Base-by-base conservation (phyloP, 2,329 filamentous ascomycete species). In the Scedosporium dehoogii region DNA sequence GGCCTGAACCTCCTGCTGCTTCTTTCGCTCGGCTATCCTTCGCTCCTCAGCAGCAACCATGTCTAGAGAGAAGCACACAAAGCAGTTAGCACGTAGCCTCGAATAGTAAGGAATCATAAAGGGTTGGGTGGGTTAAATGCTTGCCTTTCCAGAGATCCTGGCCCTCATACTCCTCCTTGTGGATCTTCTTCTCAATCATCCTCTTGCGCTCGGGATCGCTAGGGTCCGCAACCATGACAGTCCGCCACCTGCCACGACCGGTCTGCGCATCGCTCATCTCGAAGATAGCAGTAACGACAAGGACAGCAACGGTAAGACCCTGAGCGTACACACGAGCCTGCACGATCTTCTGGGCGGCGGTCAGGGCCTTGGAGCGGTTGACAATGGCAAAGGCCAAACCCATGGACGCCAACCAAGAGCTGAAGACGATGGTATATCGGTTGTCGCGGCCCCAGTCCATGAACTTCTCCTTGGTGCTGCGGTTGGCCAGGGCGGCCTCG, bases 251-350 rank as follows among this genome's bases (percentile, higher is more conserved):
- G 66, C 87, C 89, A 70, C 83, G 83, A 58, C 91, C 91, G 71
- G 83, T 84, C 72, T 86, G 87, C 67, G 88, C 89, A 75, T 99
- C 94, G 61, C 75, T 76, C 66, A 84, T 81, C 84, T 97, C 92
- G 69, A 97, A 89, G 10, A 85, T 89, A 57, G 93, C 91, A 38
- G 86, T 89, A 63, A 90, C 85, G 71, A 96, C 83, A 63, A 97
- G 80, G 60, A 96, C 91, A 66, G 88, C 89, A 57, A 97, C 79
- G 4, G 92, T 96, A 69, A 96, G 78, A 5, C 90, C 91, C 79
- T 97, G 92, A 3, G 92, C 92, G 76, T 96, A 96, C 67, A 97
- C 89, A 83, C 92, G 88, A 25, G 92, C 92, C 81, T 97, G 92
- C 16, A 97, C 92, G 23, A 97, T 78, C 81, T 96, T 96, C 80